A percentile compares a stretch with the other conserved stretches of the same genome.
Conservation (phyloP, 305 asterid genomes). For the Andrographis paniculata region DNA sequence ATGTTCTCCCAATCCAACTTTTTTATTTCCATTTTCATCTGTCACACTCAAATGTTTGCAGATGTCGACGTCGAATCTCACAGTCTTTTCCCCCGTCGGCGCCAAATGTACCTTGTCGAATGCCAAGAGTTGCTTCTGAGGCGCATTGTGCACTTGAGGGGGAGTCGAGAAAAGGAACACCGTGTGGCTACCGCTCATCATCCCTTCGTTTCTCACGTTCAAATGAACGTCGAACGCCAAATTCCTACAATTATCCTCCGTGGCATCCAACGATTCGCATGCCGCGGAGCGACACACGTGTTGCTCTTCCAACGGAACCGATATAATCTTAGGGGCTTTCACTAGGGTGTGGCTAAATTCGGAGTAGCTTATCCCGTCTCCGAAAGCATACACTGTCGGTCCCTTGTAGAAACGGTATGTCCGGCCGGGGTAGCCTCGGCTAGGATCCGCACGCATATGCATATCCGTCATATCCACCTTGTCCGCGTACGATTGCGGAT, state of each 20-base stretch:
- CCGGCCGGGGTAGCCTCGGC: conserved; percentile 71
- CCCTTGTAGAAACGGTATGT: conserved; percentile 80
- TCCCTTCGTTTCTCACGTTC: conserved; percentile 41
- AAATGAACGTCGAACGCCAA: conserved; percentile 24
- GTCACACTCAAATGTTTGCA: conserved; percentile 61
- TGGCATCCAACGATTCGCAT: conserved; percentile 39
- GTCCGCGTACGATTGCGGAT: conserved; percentile 59
- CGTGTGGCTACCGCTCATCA: conserved; percentile 36
- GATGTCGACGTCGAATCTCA: conserved; percentile 38
- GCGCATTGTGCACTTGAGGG: conserved; percentile 41
- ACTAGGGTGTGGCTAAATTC: conserved; percentile 35
- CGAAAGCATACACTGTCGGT: conserved; percentile 52
- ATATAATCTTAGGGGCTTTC: conserved; percentile 34
- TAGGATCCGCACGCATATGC: conserved; percentile 75
- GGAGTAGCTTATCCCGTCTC: conserved; percentile 73
- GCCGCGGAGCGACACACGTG: conserved; percentile 40
- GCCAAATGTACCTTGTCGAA: conserved; percentile 39
- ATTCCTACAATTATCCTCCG: conserved; percentile 34
- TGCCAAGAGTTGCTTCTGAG: conserved; percentile 47
- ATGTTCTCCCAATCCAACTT: conserved; percentile 49
- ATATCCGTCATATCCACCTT: conserved; percentile 68
- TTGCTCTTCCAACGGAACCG: conserved; percentile 32
- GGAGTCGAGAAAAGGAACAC: conserved; percentile 47
- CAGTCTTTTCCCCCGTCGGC: conserved; percentile 31
- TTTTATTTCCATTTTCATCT: conserved; percentile 44